A percentile compares a stretch with the other conserved stretches of the same genome.
Evolutionary conservation across 441 rosid species (phyloP).

Genomic region (Eruca vesicaria): DNA sequence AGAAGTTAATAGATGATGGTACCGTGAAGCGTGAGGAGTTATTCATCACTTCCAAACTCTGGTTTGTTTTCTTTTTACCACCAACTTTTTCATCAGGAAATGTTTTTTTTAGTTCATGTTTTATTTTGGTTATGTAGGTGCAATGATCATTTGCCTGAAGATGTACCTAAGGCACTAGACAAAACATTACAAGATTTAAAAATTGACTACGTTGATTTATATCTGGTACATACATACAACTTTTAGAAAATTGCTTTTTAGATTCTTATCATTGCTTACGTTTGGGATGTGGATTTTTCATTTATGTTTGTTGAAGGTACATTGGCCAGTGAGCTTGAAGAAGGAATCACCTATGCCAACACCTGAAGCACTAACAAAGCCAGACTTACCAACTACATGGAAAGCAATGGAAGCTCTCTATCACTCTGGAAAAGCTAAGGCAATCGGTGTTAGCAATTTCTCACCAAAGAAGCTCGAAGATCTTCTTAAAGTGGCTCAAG

Average conservation of each 20-base stretch:
- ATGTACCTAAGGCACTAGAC: constrained; percentile 55
- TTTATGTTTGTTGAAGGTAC: constrained; percentile 53
- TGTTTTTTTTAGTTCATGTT: not conserved
- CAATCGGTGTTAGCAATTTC: constrained; percentile 84
- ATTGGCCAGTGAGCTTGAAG: constrained; percentile 71
- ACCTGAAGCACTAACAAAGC: constrained; percentile 49
- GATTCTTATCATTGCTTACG: not conserved
- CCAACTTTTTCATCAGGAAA: not conserved
- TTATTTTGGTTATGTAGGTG: constrained; percentile 37
- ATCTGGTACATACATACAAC: constrained; percentile 44
- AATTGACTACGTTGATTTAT: constrained; percentile 69
- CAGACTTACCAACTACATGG: constrained; percentile 78
- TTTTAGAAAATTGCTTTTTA: not conserved
- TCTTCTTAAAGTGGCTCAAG: constrained; percentile 57
- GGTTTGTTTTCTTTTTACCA: constrained; percentile 44
- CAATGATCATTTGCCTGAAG: constrained; percentile 63
- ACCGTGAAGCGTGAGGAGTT: constrained; percentile 77
- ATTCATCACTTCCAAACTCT: constrained; percentile 82
- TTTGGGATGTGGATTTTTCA: not conserved
- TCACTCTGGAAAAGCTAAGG: constrained; percentile 70
- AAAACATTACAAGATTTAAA: constrained; percentile 65
- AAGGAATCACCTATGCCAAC: constrained; percentile 50
- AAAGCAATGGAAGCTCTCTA: constrained; percentile 75
- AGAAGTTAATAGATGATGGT: constrained; percentile 63
- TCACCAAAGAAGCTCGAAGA: constrained; percentile 66